Base-by-base conservation (phyloP, 176 grass and related monocot genomes). In the Paspalum vaginatum region DNA sequence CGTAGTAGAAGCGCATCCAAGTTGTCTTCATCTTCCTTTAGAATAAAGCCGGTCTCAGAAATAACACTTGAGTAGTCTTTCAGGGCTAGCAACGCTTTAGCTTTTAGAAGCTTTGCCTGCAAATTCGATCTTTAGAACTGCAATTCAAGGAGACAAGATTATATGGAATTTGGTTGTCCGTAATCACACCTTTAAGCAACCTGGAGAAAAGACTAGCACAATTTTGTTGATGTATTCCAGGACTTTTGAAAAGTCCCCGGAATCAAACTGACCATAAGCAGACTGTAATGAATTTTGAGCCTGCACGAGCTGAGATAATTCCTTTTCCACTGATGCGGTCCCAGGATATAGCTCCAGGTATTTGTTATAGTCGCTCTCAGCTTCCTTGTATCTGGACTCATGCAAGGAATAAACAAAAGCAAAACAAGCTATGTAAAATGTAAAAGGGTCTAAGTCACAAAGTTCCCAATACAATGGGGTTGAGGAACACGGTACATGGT, bases 21-120 rank as follows among this genome's bases (percentile, higher is more conserved):
- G 77, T 91, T 94, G 77, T 98, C 95, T 85, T 98, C 92, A 87
- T 98, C 88, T 98, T 98, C 87, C 85, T 98, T 98, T 49, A 98
- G 88, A 79, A 98, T 95, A 83, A 87, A 94, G 48, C 92, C 95
- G 4, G 88, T 80, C 83, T 98, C 95, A 61, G 90, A 94, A 87
- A 98, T 98, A 79, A 83, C 86, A 72, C 72, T 95, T 2, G 92
- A 98, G 68, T 98, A 93, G 55, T 98, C 92, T 81, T 95, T 91
- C 72, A 93, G 11, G 51, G 92, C 90, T 67, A 98, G 72, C 59
- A 95, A 64, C 2, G 88, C 79, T 90, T 87, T 98, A 77, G 89
- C 80, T 88, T 91, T 98, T 53, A 98, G 95, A 93, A 98, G 68
- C 72, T 95, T 98, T 67, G 90, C 95, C 95, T 98, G 84, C 72